Percentiles rank a stretch among this genome's conserved stretches.
Evolutionary conservation across 139 green algal genomes (phyloP).

Genomic region (Chlorella sp.): DNA sequence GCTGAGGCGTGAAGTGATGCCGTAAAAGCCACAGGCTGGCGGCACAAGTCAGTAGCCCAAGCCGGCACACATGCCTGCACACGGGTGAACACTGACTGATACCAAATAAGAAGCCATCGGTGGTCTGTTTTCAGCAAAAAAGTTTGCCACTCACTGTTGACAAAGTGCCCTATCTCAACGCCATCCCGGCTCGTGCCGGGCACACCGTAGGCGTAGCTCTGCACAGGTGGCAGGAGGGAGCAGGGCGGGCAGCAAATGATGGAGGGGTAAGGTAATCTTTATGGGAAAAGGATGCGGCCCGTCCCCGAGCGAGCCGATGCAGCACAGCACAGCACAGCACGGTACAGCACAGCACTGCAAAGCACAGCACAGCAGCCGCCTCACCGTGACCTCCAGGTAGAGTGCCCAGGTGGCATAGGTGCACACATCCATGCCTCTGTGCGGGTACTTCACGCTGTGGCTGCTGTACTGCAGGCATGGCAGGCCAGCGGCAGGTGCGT

Average conservation of each 20-base stretch:
- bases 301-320: not conserved
- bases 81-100: not conserved
- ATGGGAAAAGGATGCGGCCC: not conserved
- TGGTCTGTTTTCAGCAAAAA: not conserved
- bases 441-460: not conserved
- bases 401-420: not conserved
- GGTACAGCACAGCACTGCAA: not conserved
- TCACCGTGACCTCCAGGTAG: conserved; percentile 11
- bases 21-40: not conserved
- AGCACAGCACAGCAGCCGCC: not conserved
- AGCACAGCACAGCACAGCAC: not conserved
- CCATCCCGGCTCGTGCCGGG: not conserved
- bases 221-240: not conserved
- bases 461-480: not conserved
- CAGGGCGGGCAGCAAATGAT: not conserved
- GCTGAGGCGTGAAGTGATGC: not conserved
- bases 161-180: not conserved
- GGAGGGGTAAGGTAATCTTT: not conserved
- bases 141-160: not conserved
- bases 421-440: conserved; percentile 2
- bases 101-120: not conserved
- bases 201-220: not conserved
- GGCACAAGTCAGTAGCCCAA: no score
- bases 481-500: no score
- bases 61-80: no score